These are phyloP conservation scores for Penicillium sp. DNA, from an alignment of 2,329 filamentous ascomycete genomes.

Conservation along the genomic window DNA sequence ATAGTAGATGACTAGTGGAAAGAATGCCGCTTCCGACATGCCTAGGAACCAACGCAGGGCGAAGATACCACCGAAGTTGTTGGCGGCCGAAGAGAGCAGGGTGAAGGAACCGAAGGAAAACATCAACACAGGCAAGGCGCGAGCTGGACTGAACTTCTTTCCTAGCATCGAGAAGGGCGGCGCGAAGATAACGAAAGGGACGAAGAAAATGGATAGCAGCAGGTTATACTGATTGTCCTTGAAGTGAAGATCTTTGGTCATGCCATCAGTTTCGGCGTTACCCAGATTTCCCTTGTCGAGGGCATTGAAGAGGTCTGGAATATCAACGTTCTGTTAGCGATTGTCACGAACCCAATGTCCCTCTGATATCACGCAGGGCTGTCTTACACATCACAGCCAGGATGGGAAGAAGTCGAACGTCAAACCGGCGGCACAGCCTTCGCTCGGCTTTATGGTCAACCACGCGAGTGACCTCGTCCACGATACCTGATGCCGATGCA, in stretches of 20 bases:
- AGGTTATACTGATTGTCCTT: constrained; percentile 69
- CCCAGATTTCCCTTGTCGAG: constrained; percentile 57
- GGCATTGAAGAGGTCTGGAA: constrained; percentile 58
- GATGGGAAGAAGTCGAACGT: constrained; percentile 56
- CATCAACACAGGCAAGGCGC: constrained; percentile 71
- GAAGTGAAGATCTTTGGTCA: constrained; percentile 60
- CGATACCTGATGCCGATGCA: constrained; percentile 22
- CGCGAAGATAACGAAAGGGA: constrained; percentile 73
- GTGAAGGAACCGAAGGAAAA: constrained; percentile 69
- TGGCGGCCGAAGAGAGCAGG: constrained; percentile 59
- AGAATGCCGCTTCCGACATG: constrained; percentile 70
- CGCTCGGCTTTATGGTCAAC: constrained; percentile 53
- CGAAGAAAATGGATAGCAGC: constrained; percentile 72
- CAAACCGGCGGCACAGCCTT: constrained; percentile 59
- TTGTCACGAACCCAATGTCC: no score
- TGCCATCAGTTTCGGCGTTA: constrained; percentile 61
- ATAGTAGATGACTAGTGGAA: constrained; percentile 70
- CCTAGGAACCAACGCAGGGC: constrained; percentile 72
- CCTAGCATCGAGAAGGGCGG: constrained; percentile 69
- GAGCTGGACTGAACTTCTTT: constrained; percentile 68
- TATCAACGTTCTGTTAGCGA: neutral
- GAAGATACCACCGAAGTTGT: constrained; percentile 69
- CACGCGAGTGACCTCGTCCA: constrained; percentile 36
- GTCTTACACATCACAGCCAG: constrained; percentile 59
- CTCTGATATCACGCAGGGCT: no score